Conservation (phyloP, 805 yeast genomes). For the Wickerhamiella occidentalis region DNA sequence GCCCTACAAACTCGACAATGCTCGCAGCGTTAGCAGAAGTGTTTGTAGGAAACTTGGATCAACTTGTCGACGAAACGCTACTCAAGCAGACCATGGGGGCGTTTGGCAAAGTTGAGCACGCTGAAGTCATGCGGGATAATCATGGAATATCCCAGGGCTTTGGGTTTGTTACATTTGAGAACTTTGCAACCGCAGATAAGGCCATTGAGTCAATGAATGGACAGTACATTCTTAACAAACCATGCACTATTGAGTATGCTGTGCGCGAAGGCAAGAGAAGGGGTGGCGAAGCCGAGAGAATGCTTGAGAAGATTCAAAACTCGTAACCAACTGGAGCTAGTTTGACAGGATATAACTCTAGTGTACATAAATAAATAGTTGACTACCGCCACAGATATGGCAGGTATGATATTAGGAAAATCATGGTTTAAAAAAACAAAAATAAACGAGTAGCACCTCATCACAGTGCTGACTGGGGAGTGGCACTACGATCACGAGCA, state of each 20-base stretch:
- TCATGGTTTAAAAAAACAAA: too few species aligned
- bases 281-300: constrained; percentile 70
- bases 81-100: constrained; percentile 46
- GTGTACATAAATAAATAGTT: not conserved
- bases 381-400: too few species aligned
- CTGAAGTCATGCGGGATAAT: constrained; percentile 33
- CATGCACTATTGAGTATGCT: constrained; percentile 55
- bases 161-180: constrained; percentile 54
- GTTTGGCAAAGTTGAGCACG: constrained; percentile 46
- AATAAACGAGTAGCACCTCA: too few species aligned
- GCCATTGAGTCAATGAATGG: constrained; percentile 63
- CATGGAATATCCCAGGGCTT: constrained; percentile 44
- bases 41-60: constrained; percentile 58
- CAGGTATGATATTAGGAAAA: too few species aligned
- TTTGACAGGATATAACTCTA: not conserved
- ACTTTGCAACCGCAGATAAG: constrained; percentile 54
- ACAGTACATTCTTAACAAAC: constrained; percentile 53
- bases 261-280: constrained; percentile 53
- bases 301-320: constrained; percentile 28
- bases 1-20: constrained; percentile 19
- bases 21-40: constrained; percentile 51
- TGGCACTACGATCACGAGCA: constrained; percentile 5
- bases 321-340: not conserved
- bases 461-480: constrained; percentile 1
- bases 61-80: constrained; percentile 48